A percentile compares a stretch with the other conserved stretches of the same genome.
Evolutionary conservation across 2,329 filamentous ascomycete genomes (phyloP).

Genomic region (Dryadomyces quercus-mongolicae): DNA sequence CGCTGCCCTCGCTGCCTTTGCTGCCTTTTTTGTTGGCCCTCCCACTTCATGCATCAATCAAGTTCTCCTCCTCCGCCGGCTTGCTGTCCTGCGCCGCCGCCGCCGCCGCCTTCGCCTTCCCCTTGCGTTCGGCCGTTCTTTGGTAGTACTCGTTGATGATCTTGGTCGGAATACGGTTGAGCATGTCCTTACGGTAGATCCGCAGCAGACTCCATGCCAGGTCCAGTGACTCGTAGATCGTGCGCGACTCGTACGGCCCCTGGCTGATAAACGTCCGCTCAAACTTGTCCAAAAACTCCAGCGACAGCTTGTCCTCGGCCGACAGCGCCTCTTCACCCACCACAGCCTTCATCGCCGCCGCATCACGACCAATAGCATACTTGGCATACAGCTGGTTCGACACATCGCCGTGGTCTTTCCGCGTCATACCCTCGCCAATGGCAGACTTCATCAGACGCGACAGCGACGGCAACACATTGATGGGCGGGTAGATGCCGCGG

Average conservation of each 20-base stretch:
- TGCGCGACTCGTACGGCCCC: slow-evolving; percentile 81
- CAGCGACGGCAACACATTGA: slow-evolving; percentile 95
- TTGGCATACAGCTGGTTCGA: slow-evolving; percentile 99
- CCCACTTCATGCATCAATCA: slow-evolving; percentile 21
- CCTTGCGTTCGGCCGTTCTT: slow-evolving; percentile 50
- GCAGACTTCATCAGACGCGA: slow-evolving; percentile 99
- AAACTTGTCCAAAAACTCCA: slow-evolving; percentile 98
- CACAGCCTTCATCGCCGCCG: slow-evolving; percentile 97
- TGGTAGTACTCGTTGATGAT: slow-evolving; percentile 75
- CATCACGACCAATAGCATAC: slow-evolving; percentile 97
- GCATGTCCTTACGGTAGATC: slow-evolving; percentile 94
- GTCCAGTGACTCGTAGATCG: slow-evolving; percentile 87
- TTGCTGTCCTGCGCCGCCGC: slow-evolving; percentile 31
- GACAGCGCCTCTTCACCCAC: slow-evolving; percentile 96
- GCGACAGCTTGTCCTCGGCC: slow-evolving; percentile 91
- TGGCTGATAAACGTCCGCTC: slow-evolving; percentile 91
- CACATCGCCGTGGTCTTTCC: slow-evolving; percentile 93
- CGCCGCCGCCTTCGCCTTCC: slow-evolving; percentile 43
- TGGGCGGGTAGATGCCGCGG: slow-evolving; percentile 95
- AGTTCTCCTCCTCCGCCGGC: slow-evolving; percentile 22
- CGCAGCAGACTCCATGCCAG: slow-evolving; percentile 92
- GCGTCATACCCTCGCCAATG: slow-evolving; percentile 93
- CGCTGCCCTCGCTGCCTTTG: no score
- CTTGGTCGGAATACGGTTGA: slow-evolving; percentile 87
- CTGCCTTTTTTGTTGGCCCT: no score